Base-by-base conservation (phyloP, 768 basidiomycete species). In the Serendipita indica region DNA sequence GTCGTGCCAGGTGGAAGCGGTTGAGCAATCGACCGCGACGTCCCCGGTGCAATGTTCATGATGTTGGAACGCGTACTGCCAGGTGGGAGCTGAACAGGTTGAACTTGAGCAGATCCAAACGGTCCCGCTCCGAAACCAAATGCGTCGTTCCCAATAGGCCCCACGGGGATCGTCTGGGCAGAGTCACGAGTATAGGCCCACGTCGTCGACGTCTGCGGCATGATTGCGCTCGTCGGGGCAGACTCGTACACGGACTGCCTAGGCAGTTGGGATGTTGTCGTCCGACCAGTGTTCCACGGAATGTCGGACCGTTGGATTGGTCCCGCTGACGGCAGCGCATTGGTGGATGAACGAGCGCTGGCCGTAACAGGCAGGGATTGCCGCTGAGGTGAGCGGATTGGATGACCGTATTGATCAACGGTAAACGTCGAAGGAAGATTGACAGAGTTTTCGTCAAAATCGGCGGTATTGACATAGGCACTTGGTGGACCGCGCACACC, bases 381-480 rank as follows among this genome's bases (percentile, higher is more conserved):
- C 25, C 49, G 12, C 49, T 22, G n/a, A 4, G 49, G 49, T 20
- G 49, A 54, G n/a, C 49, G 49, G 22, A 54, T 54, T 7, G 49
- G 49, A 18, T 54, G 22, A 28, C 49, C 49, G 25, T 20, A 54
- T n/a, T 54, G 49, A 33, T 54, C 49, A 28, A 54, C 49, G n/a
- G 32, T 18, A 28, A 54, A 54, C 4, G 49, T 22, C 7, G 4
- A 5, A 4, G 49, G 49, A 4, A 54, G 20, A 30, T n/a, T 28
- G n/a, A 54, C 32, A 28, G 20, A 25, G 22, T 18, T 22, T 22
- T 54, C 49, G 49, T 54, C 49, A 30, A 54, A 54, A 33, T 54
- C 49, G 3, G 4, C 32, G 3, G 49, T 20, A 18, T 20, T 33
- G n/a, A 54, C 49, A 28, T 54, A 54, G n/a, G 49, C 49, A 3